Evolutionary conservation across 2,329 filamentous ascomycete genomes (phyloP), one percentile per base, ranked within the genome.

Genomic region (Chaetomium sp.): DNA sequence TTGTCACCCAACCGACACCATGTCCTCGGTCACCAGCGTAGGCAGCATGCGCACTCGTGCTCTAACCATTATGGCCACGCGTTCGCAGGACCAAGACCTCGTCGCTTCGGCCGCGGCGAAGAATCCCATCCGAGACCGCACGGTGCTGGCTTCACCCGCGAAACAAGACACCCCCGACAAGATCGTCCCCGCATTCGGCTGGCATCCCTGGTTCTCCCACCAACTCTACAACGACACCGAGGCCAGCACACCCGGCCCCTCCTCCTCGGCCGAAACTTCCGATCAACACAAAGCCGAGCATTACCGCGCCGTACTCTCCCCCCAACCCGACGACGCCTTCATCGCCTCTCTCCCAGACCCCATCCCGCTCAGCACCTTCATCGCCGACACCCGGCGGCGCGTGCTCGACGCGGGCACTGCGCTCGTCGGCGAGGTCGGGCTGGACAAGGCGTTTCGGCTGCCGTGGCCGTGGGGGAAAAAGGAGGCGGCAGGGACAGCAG

Each of bases 161-260:
- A 27, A 50, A 4, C 72, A 75, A 8, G 71, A 75, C 16, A 75
- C 73, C 67, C 62, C 71, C 2, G 64, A 71, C 21, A 74, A 71
- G 21, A 68, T 82, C 59, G 71, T 94, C 3, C 90, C 91, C 0
- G 87, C 87, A n/a, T 94, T 93, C 76, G 91, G 91, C 23, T 93
- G 91, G 90, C 91, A 95, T 74, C 91, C 91, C 0, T 95, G 91
- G 91, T 94, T 93, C 75, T 90, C 90, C 1, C 82, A 94, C 74
- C 87, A 91, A 69, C 82, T 95, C 71, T 92, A 87, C 72, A 84
- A 88, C 71, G 87, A 91, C 74, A 63, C 62, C 33, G 47, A 58
- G 9, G 60, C 61, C 73, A 33, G 70, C 72, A 55, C 78, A 0
- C 27, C 27, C 27, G 27, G 27, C 27, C 27, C 27, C 0, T 82